Evolutionary conservation across 352 stramenopile species (phyloP).

Genomic region (Discostella stelligera): DNA sequence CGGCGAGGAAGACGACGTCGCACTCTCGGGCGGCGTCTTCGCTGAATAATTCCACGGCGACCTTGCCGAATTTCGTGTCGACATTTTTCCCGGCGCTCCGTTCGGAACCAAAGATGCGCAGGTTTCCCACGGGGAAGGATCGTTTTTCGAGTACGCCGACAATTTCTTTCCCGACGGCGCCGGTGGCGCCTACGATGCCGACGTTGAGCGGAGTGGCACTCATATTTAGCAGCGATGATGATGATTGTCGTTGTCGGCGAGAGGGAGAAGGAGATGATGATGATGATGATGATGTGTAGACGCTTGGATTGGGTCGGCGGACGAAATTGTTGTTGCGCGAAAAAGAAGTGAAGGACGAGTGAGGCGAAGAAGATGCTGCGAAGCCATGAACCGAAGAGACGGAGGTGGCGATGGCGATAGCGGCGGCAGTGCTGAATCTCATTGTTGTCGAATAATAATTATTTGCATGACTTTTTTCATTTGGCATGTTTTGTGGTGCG

Average conservation of each 20-base stretch:
- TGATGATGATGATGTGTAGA: background rate
- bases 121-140: conserved; percentile 87
- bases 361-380: conserved; percentile 16
- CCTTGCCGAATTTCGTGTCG: conserved; percentile 86
- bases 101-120: conserved; percentile 94
- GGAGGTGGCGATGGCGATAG: conserved; percentile 29
- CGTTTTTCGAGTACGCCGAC: conserved; percentile 88
- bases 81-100: conserved; percentile 91
- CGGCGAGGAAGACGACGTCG: conserved; percentile 96
- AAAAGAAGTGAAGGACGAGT: conserved; percentile 8
- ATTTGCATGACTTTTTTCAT: too few relatives aligned
- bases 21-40: conserved; percentile 89
- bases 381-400: conserved; percentile 37
- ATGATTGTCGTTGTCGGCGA: background rate
- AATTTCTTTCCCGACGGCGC: conserved; percentile 97
- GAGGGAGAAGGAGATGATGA: background rate
- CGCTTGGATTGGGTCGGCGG: background rate
- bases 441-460: too few relatives aligned
- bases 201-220: conserved; percentile 46
- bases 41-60: conserved; percentile 94
- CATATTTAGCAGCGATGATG: conserved; percentile 14
- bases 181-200: conserved; percentile 83
- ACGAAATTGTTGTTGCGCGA: background rate
- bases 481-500: background rate
- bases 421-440: conserved; percentile 35